Evolutionary conservation across 78 protist genomes (phyloP), one percentile per base, ranked within the genome.

Genomic region (Dictyostelium capitatum): DNA sequence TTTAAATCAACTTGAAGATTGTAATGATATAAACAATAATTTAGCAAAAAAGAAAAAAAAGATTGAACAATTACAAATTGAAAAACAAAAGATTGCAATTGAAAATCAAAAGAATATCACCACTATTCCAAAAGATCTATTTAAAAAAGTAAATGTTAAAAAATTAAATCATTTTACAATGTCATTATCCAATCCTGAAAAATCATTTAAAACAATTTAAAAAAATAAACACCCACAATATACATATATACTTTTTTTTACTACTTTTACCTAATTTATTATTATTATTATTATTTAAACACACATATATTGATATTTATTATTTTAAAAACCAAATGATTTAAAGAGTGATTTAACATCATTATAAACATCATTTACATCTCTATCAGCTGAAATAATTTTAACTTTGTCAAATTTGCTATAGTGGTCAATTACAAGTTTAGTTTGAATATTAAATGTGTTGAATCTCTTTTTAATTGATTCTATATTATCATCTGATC

Each of bases 401-500:
- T 32, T 19, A 23, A 91, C 95, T 65, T 80, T 84, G 11, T 56
- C 43, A 3, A 85, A 57, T 56, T 85, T 80, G 3, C 23, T 30
- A 41, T 94, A 94, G 32, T 65, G 69, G 7, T 95, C 89, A 20
- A 95, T 78, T 57, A 95, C 95, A 17, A 65, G 62, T 54, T 74
- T 84, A 4, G 92, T 90, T 80, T 85, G 91, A 50, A 53, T 43
- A 12, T 82, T 82, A 53, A 82, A 95, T 48, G 95, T 90, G 10
- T 11, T 30, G 67, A 95, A 95, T 83, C 97, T 89, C 90, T 95
- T 95, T 50, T 82, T 89, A 53, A 90, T 81, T 28, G 91, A 79
- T 47, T 87, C 97, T 0, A 95, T 48, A 65, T 89, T 95, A 62
- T 95, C 97, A 83, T 95, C 97, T 12, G 89, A 47, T 62, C 97